Conservation (phyloP, 164 flowering plant genomes). For the Echeveria elegans region DNA sequence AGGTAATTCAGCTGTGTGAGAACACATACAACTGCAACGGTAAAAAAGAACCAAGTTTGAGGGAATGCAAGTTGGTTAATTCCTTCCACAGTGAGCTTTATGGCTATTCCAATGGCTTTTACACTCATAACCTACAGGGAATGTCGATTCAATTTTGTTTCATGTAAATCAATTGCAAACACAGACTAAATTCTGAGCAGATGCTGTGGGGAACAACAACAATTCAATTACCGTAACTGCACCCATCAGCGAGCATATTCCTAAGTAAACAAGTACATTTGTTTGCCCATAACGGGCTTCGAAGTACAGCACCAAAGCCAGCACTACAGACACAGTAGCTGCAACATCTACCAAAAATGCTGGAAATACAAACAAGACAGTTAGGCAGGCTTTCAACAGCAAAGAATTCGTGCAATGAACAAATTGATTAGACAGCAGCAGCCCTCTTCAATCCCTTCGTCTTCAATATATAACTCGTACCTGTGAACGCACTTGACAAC, state of each 20-base stretch:
- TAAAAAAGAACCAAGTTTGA: conserved; percentile 68
- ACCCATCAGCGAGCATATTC: conserved; percentile 87
- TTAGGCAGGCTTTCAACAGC: not conserved
- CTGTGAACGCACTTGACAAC: conserved; percentile 60
- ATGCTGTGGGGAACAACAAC: not conserved
- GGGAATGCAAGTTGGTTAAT: conserved; percentile 62
- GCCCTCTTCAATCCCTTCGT: conserved; percentile 74
- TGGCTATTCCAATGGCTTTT: conserved; percentile 80
- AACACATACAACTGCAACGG: conserved; percentile 58
- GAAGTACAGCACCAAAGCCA: conserved; percentile 61
- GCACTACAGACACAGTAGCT: conserved; percentile 42
- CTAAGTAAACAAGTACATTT: conserved; percentile 73
- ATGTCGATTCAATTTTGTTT: not conserved
- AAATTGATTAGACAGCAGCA: conserved; percentile 19
- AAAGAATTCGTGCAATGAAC: not conserved
- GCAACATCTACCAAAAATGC: conserved; percentile 68
- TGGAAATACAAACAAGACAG: conserved; percentile 22
- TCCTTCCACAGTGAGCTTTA: conserved; percentile 71
- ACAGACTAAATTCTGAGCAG: not conserved
- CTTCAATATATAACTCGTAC: conserved; percentile 75
- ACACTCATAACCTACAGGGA: conserved; percentile 66
- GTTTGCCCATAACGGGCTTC: conserved; percentile 87
- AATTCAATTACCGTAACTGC: conserved; percentile 57
- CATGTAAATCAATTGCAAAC: not conserved
- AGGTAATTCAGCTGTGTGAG: conserved; percentile 71